Base-by-base conservation (phyloP, 1,284 basidiomycete species). In the Tremellales sp. region DNA sequence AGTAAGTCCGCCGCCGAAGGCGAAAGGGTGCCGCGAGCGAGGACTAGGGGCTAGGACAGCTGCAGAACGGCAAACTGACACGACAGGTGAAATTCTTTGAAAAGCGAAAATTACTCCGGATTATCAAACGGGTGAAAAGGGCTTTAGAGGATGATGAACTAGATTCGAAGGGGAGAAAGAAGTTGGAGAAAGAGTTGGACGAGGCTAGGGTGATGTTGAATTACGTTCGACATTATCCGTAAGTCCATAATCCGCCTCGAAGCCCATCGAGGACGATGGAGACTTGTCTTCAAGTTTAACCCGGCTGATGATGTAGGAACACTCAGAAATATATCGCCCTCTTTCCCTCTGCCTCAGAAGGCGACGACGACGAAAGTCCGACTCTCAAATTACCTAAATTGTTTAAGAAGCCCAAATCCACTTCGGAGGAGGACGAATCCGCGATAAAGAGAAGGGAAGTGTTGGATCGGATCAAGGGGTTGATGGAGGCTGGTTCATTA, bases 1-100 rank as follows among this genome's bases (percentile, higher is more conserved):
- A 73, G 68, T 89, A n/a, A n/a, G n/a, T n/a, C n/a, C n/a, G n/a
- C n/a, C n/a, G n/a, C n/a, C n/a, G n/a, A n/a, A n/a, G n/a, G n/a
- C n/a, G 64, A 92, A 89, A 71, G 92, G 92, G 75, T 92, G 92
- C 57, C 89, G 88, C 88, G 56, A 55, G 82, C 19, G 10, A n/a
- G 36, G 29, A 31, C 8, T 31, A 31, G n/a, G n/a, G 37, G 35
- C 23, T 2, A 40, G n/a, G n/a, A 12, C n/a, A n/a, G n/a, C n/a
- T n/a, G n/a, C n/a, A n/a, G n/a, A n/a, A n/a, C n/a, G n/a, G n/a
- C n/a, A n/a, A n/a, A n/a, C n/a, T n/a, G n/a, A n/a, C n/a, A n/a
- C n/a, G n/a, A n/a, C n/a, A n/a, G n/a, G n/a, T 42, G 17, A 23
- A 12, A 47, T 8, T 33, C 44, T 8, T 49, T 88, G 89, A 92